A percentile compares a stretch with the other conserved stretches of the same genome.
Evolutionary conservation across 495 filamentous ascomycete species (phyloP).

Genomic region (Aspergillus bertholletiae): DNA sequence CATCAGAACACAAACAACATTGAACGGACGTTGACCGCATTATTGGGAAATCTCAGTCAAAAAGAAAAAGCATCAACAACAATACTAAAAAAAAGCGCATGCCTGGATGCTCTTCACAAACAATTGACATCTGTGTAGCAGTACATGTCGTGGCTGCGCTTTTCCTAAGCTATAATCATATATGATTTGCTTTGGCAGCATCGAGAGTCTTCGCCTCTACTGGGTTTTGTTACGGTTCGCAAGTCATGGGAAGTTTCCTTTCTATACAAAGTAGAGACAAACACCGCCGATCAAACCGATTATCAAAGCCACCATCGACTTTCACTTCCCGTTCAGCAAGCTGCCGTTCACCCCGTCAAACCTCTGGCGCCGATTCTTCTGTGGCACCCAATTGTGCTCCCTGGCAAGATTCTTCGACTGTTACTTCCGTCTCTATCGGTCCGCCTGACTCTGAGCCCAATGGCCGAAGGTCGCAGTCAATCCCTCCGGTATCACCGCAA

Average conservation of each 20-base stretch:
- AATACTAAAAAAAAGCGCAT: no score
- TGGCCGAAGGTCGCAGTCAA: slow-evolving; percentile 14
- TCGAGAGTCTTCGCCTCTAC: slow-evolving; percentile 8
- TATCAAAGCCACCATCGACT: slow-evolving; percentile 43
- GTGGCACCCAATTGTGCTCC: slow-evolving; percentile 3
- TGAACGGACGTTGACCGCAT: neutral
- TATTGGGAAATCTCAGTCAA: neutral
- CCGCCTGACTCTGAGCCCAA: slow-evolving; percentile 1
- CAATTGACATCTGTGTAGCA: neutral
- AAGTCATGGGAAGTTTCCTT: slow-evolving; percentile 37
- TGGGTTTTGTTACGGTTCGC: slow-evolving; percentile 3
- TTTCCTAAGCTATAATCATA: no score
- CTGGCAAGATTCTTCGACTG: slow-evolving; percentile 19
- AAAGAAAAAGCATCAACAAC: no score
- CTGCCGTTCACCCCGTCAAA: slow-evolving; percentile 10
- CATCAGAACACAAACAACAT: no score
- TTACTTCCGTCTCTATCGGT: slow-evolving; percentile 7
- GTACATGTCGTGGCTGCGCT: slow-evolving; percentile 2
- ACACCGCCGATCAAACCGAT: slow-evolving; percentile 33
- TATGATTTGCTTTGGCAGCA: slow-evolving; percentile 15
- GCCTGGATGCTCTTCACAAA: neutral
- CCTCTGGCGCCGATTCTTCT: slow-evolving; percentile 5
- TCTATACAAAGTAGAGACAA: slow-evolving; percentile 37
- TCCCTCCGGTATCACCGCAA: slow-evolving; percentile 5
- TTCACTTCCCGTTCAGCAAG: slow-evolving; percentile 11